Base-by-base conservation (phyloP, 495 filamentous ascomycete genomes). In the Aspergillus mulundensis region DNA sequence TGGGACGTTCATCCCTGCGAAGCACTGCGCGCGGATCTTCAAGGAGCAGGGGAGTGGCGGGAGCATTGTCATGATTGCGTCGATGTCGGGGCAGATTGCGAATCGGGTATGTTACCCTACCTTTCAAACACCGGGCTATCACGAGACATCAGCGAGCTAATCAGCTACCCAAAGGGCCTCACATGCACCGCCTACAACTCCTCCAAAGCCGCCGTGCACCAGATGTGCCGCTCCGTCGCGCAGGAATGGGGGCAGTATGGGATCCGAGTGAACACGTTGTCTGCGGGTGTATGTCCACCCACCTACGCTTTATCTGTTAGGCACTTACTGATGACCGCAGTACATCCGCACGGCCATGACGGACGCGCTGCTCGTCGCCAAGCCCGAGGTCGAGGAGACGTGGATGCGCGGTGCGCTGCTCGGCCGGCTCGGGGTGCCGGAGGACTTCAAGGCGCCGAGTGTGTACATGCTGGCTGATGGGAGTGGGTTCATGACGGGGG, bases 81-180 rank as follows among this genome's bases (percentile, higher is more conserved):
- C 82, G 41, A 91, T 92, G 88, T 87, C 84, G 58, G 89, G 86
- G 14, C 86, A 81, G n/a, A 74, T 91, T 50, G 88, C 87, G 12
- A 92, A 92, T 63, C 50, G 72, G 19, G 75, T 72, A 66, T 19
- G 65, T 59, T 11, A 24, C 14, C n/a, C n/a, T n/a, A n/a, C 49
- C 16, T 48, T 43, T 30, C 28, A 30, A 10, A 10, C 32, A 7
- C 12, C 5, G 32, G 7, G 5, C 2, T 11, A 36, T 15, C 5
- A 7, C 5, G 2, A 36, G 32, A 36, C 32, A 36, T 15, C 32
- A 36, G 32, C 7, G 12, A 15, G 18, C 7, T 59, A 20, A 59
- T 28, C 25, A 28, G 25, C 5, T 36, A 10, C 12, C 11, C 3
- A 41, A 76, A 84, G 69, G 84, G 84, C 1, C 65, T 88, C 15